These are phyloP conservation scores for Tetrapisispora nanseiensis DNA, from an alignment of 805 yeast genomes.

Conservation along the genomic window DNA sequence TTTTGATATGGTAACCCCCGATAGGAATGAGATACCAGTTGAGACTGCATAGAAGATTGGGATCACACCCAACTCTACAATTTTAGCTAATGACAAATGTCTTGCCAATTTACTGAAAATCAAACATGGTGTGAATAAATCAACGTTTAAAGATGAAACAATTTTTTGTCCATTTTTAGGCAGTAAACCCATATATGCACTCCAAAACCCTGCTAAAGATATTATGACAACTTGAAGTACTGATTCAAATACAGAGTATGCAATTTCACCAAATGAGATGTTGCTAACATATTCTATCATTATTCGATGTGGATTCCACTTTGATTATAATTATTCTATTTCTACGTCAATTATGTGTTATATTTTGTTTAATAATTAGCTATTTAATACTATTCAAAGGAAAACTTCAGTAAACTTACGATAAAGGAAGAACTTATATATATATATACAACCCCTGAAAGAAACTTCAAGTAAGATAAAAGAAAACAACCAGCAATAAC, in stretches of 20 bases:
- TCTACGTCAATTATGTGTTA: too few relatives aligned
- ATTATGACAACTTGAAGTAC: constrained; percentile 83
- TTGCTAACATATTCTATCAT: constrained; percentile 6
- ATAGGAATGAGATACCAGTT: constrained; percentile 62
- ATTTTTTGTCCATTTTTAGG: constrained; percentile 66
- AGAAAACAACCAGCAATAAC: too few relatives aligned
- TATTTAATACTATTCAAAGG: too few relatives aligned
- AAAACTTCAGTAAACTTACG: too few relatives aligned
- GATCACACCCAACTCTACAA: constrained; percentile 70
- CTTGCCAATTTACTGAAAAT: constrained; percentile 74
- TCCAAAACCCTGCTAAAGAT: constrained; percentile 76
- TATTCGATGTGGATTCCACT: too few relatives aligned
- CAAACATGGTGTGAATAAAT: constrained; percentile 89
- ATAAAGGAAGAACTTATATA: too few relatives aligned
- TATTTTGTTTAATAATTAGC: too few relatives aligned
- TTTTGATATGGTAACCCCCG: constrained; percentile 48
- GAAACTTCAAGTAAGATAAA: too few relatives aligned
- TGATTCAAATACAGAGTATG: constrained; percentile 78
- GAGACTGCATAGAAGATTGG: constrained; percentile 78
- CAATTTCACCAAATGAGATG: constrained; percentile 28
- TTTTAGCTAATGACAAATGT: constrained; percentile 59
- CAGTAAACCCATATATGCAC: constrained; percentile 65
- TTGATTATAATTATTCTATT: too few relatives aligned
- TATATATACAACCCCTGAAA: too few relatives aligned
- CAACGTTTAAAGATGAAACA: constrained; percentile 72